Conservation (phyloP, 139 green algal genomes). For the Chlamydomonas sp. region DNA sequence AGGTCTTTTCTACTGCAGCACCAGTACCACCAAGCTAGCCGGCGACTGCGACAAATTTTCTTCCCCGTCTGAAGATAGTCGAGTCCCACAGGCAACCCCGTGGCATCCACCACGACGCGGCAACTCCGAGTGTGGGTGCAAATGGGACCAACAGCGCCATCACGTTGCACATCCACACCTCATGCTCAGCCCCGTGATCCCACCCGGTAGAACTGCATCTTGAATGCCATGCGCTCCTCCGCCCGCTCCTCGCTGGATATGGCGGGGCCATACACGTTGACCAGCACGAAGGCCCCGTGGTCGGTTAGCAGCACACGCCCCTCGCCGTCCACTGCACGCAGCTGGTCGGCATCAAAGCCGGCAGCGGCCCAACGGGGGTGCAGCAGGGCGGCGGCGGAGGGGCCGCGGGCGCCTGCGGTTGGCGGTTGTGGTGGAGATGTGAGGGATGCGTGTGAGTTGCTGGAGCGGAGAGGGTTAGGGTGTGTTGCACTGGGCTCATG, state of each 20-base stretch:
- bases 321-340: constrained; percentile 65
- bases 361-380: not conserved
- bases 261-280: constrained; percentile 69
- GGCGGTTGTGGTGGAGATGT: not conserved
- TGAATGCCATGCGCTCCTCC: constrained; percentile 44
- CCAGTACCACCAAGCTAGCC: too few relatives aligned
- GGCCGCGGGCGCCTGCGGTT: not conserved
- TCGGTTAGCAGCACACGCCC: constrained; percentile 68
- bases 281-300: constrained; percentile 66
- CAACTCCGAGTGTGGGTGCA: not conserved
- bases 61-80: too few relatives aligned
- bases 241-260: constrained; percentile 55
- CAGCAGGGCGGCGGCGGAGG: not conserved
- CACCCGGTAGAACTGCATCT: constrained; percentile 33
- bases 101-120: not conserved
- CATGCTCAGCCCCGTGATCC: not conserved
- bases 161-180: not conserved
- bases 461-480: too few relatives aligned
- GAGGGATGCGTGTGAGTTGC: too few relatives aligned
- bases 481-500: too few relatives aligned
- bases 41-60: too few relatives aligned
- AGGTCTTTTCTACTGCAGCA: too few relatives aligned
- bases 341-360: constrained; percentile 18
- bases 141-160: too few relatives aligned
- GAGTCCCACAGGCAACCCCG: not conserved